These are phyloP conservation scores for Ceratobasidium theobromae DNA, from an alignment of 1,284 basidiomycete genomes.

Conservation along the genomic window DNA sequence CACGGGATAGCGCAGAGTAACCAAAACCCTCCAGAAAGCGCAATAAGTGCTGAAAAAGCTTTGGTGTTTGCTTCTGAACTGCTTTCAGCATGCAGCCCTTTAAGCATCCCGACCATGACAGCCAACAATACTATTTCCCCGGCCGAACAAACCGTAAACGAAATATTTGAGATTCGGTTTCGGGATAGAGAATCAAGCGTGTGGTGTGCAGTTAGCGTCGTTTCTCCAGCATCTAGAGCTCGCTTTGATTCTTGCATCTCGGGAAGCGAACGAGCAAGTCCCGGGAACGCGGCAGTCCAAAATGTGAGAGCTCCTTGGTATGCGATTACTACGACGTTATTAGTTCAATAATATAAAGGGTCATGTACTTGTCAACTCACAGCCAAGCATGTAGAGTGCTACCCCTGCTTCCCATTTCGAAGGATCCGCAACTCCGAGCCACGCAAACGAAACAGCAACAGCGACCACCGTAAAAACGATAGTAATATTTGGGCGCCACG, in stretches of 20 bases:
- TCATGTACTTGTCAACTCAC: slow-evolving; percentile 47
- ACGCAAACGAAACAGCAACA: slow-evolving; percentile 70
- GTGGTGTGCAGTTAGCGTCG: slow-evolving; percentile 54
- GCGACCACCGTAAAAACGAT: slow-evolving; percentile 72
- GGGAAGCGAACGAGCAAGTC: slow-evolving; percentile 66
- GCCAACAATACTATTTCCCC: slow-evolving; percentile 73
- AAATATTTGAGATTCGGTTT: slow-evolving; percentile 78
- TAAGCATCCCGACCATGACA: slow-evolving; percentile 75
- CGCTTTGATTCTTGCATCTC: slow-evolving; percentile 54
- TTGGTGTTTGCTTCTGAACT: slow-evolving; percentile 75
- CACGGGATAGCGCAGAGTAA: slow-evolving; percentile 49
- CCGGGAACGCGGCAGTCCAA: slow-evolving; percentile 84
- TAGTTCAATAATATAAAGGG: background rate
- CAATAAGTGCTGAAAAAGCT: slow-evolving; percentile 73
- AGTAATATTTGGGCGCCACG: slow-evolving; percentile 74
- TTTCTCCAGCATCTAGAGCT: slow-evolving; percentile 40
- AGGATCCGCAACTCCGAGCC: slow-evolving; percentile 69
- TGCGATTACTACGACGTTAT: slow-evolving; percentile 58
- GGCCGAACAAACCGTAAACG: slow-evolving; percentile 69
- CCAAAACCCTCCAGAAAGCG: slow-evolving; percentile 75
- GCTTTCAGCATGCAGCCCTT: slow-evolving; percentile 62
- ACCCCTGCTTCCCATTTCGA: slow-evolving; percentile 69
- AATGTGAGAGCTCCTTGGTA: slow-evolving; percentile 81
- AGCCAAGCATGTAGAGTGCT: slow-evolving; percentile 72
- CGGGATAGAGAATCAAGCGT: slow-evolving; percentile 65